These are phyloP conservation scores for Blepharisma stoltei DNA, from an alignment of 73 alveolate species.

Conservation along the genomic window DNA sequence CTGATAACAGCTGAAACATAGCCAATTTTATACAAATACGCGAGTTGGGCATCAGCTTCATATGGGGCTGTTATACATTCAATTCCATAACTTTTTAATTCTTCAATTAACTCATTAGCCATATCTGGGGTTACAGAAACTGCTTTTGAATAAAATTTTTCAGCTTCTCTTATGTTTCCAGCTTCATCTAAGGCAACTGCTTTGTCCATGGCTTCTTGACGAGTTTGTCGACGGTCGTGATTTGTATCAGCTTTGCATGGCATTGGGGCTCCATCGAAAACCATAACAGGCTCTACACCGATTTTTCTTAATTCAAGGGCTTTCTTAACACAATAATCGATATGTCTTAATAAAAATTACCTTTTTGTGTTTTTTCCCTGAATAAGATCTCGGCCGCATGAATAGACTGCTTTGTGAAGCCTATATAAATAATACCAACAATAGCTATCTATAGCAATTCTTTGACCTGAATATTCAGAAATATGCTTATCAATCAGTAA, in stretches of 20 bases:
- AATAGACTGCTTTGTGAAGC: constrained; percentile 90
- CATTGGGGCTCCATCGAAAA: constrained; percentile 96
- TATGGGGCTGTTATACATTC: constrained; percentile 96
- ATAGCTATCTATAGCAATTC: constrained; percentile 90
- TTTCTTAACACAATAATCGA: constrained; percentile 69
- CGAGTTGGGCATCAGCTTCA: constrained; percentile 99
- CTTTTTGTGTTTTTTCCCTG: constrained; percentile 55
- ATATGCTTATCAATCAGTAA: constrained; percentile 74
- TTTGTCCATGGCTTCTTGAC: constrained; percentile 59
- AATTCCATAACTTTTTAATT: constrained; percentile 41
- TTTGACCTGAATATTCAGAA: constrained; percentile 69
- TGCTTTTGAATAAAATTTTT: constrained; percentile 71
- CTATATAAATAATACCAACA: constrained; percentile 78
- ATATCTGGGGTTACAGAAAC: constrained; percentile 87
- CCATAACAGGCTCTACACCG: constrained; percentile 83
- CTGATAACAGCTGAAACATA: constrained; percentile 87
- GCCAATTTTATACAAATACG: constrained; percentile 75
- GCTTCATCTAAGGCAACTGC: constrained; percentile 44
- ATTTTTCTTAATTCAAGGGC: constrained; percentile 67
- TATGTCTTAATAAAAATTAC: constrained; percentile 49
- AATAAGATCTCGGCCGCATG: constrained; percentile 76
- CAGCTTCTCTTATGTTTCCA: constrained; percentile 39
- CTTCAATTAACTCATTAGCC: constrained; percentile 75
- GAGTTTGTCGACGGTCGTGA: constrained; percentile 59
- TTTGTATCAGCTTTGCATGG: constrained; percentile 87